Conservation (phyloP, 129 eudicot species). For the Artemisia annua region DNA sequence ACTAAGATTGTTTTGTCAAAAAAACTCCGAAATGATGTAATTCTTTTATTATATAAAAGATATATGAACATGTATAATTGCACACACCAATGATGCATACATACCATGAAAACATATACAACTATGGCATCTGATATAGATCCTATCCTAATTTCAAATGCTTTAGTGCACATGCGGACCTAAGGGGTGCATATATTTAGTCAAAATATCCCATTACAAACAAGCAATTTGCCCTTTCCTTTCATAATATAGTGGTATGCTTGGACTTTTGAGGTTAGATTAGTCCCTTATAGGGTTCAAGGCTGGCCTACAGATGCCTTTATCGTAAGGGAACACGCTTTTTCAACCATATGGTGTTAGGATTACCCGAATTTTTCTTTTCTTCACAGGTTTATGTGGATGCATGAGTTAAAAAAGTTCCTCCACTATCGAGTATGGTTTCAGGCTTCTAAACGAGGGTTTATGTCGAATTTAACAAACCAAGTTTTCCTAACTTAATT, state of each 20-base stretch:
- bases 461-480: too few relatives aligned
- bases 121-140: not conserved
- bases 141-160: not conserved
- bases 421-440: not conserved
- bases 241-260: not conserved
- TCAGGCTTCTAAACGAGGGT: too few relatives aligned
- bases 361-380: not conserved
- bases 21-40: too few relatives aligned
- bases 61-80: too few relatives aligned
- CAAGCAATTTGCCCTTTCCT: not conserved
- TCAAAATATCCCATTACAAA: not conserved
- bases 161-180: not conserved
- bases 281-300: not conserved
- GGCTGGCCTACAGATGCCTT: not conserved
- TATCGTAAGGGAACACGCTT: not conserved
- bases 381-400: not conserved
- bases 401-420: not conserved
- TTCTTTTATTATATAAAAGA: too few relatives aligned
- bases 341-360: not conserved
- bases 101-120: not conserved
- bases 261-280: not conserved
- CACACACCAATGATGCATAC: not conserved
- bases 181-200: constrained; percentile 1
- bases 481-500: too few relatives aligned
- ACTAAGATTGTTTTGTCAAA: too few relatives aligned